phyloP scores from a whole-genome alignment of 345 rosid genomes.

The Aegle marmelos region DNA sequence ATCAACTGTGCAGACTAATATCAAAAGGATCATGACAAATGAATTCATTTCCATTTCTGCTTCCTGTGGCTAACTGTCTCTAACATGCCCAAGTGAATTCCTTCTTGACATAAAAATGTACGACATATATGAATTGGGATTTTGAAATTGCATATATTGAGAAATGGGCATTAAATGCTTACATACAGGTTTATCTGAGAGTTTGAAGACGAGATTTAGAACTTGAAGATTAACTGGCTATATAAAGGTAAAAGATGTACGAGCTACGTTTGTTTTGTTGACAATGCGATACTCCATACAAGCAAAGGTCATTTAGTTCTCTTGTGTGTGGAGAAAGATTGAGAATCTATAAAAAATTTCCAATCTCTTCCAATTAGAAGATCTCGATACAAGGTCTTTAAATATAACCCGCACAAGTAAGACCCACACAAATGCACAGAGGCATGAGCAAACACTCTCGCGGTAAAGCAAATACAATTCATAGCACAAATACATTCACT shows the following conservation, averaged over 20 bases:
- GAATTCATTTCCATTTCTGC: neutral
- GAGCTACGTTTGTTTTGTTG: neutral
- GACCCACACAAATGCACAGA: neutral
- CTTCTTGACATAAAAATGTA: neutral
- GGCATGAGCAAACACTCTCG: no score
- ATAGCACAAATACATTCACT: neutral
- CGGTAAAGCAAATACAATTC: neutral
- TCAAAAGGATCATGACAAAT: neutral
- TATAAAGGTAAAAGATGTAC: neutral
- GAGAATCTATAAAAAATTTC: neutral
- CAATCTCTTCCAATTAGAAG: neutral
- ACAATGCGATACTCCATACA: neutral
- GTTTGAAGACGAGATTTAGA: neutral
- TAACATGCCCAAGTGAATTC: neutral
- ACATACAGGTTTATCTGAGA: neutral
- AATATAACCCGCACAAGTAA: neutral
- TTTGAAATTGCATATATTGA: neutral
- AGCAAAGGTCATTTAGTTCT: neutral
- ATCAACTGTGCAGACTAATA: neutral
- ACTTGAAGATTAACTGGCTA: neutral
- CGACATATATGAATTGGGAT: neutral
- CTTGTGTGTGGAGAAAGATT: neutral
- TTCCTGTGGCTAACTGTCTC: neutral
- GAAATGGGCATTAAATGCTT: neutral
- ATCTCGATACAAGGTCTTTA: neutral